Conservation (phyloP, 148 eudicot species). For the Hydrangea macrophylla region DNA sequence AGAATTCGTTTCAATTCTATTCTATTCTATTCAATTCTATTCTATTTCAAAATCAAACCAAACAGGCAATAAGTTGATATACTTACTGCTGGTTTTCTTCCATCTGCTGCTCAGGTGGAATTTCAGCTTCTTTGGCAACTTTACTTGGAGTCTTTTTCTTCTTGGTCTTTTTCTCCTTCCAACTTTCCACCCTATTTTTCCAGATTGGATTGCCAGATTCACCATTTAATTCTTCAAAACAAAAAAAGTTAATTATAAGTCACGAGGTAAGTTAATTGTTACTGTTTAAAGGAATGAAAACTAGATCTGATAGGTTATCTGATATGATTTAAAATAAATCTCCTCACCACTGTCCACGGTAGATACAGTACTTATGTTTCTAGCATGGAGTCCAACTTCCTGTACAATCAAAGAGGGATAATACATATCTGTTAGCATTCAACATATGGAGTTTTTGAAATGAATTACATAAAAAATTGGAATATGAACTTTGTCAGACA, state of each 20-base stretch:
- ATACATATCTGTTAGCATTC: not conserved
- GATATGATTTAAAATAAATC: slow-evolving; percentile 1
- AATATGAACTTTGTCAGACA: not conserved
- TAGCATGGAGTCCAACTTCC: slow-evolving; percentile 75
- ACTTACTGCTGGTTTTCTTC: slow-evolving; percentile 61
- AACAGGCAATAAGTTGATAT: slow-evolving; percentile 6
- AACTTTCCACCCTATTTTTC: slow-evolving; percentile 92
- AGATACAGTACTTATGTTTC: slow-evolving; percentile 78
- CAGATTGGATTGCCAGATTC: slow-evolving; percentile 91
- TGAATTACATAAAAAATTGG: not conserved
- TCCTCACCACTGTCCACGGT: slow-evolving; percentile 87
- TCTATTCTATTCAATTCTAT: too few relatives aligned
- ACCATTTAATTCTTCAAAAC: slow-evolving; percentile 48
- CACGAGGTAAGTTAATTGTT: not conserved
- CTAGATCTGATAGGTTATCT: not conserved
- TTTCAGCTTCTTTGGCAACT: slow-evolving; percentile 48
- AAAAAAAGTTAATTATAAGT: slow-evolving; percentile 3
- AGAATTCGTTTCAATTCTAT: too few relatives aligned
- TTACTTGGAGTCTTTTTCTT: slow-evolving; percentile 54
- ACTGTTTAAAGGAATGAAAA: not conserved
- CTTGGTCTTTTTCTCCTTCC: slow-evolving; percentile 89
- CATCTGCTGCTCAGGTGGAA: slow-evolving; percentile 75
- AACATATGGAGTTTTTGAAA: not conserved
- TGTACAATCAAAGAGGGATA: slow-evolving; percentile 18
- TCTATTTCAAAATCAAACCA: not conserved